Evolutionary conservation across 106 monocot genomes (phyloP), one percentile per base, ranked within the genome.

Genomic region (Dactylorhiza incarnata): DNA sequence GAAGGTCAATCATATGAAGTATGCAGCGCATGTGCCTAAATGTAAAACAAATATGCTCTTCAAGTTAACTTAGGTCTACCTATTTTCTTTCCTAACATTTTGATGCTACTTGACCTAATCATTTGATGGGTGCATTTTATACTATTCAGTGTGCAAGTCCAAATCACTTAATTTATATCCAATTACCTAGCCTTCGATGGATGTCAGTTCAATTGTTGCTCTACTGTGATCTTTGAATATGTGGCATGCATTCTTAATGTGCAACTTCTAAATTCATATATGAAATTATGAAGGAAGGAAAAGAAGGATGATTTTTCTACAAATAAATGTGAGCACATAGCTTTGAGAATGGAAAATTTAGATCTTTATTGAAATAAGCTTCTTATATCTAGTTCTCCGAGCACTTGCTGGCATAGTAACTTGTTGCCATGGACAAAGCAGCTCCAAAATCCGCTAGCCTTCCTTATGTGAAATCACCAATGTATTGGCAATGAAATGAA

Each of bases 301-400:
- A 61, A 19, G 59, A 22, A 7, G 23, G 14, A 65, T 25, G 26
- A 15, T n/a, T 7, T 10, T 65, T 65, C 11, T 65, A 11, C 25
- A 65, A 11, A 29, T 10, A 65, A 65, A 65, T 19, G 22, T 58
- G 1, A 58, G 58, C 1, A 20, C 29, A 65, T 5, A 65, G 26
- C 5, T 65, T 25, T 24, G 26, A 9, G 26, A 65, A 65, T 65
- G 13, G 26, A 65, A 65, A 7, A 26, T 23, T 65, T 25, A 29
- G 11, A 29, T 65, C 37, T 52, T 45, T 6, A 45, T 5, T n/a
- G 25, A 67, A 68, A 51, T 23, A 59, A 23, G 73, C 8, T 74
- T 75, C 91, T 84, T 89, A 92, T 88, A 84, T 92, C 88, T 23
- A 92, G 75, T 81, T 92, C 91, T 78, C 88, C 91, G 51, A 92